Base-by-base conservation (phyloP, 257 asterid genomes). In the Solanum etuberosum region DNA sequence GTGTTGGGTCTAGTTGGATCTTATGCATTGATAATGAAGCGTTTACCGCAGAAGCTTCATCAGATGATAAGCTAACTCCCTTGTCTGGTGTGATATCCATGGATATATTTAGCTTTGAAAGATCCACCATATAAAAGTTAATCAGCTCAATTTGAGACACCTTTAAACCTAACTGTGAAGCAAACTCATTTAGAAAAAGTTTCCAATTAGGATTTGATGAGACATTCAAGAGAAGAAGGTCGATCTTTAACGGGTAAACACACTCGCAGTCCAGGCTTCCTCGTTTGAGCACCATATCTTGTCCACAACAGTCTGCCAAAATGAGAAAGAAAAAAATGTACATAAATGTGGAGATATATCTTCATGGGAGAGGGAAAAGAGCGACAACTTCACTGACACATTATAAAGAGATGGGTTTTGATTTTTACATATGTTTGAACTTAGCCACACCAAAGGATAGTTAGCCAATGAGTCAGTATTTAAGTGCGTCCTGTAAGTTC, bases 121-220 rank as follows among this genome's bases (percentile, higher is more conserved):
- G 85, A 86, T 94, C 90, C 88, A 96, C 94, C 87, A 95, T 83
- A 87, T 95, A 96, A 90, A 96, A 95, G 92, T 96, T 94, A 85
- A 95, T 93, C 83, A 96, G 95, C 94, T 96, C 99, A 88, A 96
- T 95, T 92, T 95, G 99, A 83, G 99, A 89, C 85, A 90, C 95
- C 90, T 90, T 87, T 72, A 96, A 88, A 67, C 93, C 91, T 74
- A 96, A 93, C 88, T 92, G 94, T 12, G 93, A 87, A 81, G 99
- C 98, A 88, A 96, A 95, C 92, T 96, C 94, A 77, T 90, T 91
- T 25, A 96, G 92, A 87, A 95, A 94, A 74, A 86, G 90, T 86
- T 91, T 94, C 99, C 99, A 93, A 87, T 95, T 90, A 80, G 97
- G 98, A 89, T 90, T 93, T 85, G 98, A 90, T 42, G 98, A 95